Base-by-base conservation (phyloP, 768 basidiomycete genomes). In the Amanita pallidorosea region DNA sequence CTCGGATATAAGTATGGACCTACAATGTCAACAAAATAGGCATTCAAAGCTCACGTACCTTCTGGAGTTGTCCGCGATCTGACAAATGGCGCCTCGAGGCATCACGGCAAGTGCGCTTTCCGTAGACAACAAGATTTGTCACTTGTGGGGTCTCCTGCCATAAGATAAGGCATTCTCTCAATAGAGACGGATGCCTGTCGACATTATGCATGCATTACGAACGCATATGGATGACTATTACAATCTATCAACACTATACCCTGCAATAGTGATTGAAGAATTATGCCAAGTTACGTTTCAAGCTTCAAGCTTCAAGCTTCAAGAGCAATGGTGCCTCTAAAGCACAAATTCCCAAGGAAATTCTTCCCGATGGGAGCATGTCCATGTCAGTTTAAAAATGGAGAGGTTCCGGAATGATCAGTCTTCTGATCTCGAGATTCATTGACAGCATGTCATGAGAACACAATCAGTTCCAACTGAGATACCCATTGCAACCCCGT, bases 361-460 rank as follows among this genome's bases (percentile, higher is more conserved):
- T 8, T 4, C 29, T 44, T 17, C 42, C 42, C 15, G 23, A 15
- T 44, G 25, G 31, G 12, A 17, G 9, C 40, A 20, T 41, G 40
- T 22, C 40, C 40, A 9, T 41, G 40, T 40, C 38, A 22, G 38
- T 22, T 40, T 40, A 13, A 13, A 22, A 27, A 22, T 23, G 9
- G 15, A 9, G 6, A 22, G 41, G 23, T 15, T 27, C 22, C 12
- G n/a, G 27, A 29, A 15, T 27, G 27, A 45, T 45, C 43, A 45
- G 25, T 27, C 8, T 29, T 45, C 27, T 45, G 43, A 45, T 45
- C 29, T 18, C 43, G 43, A 45, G 43, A 45, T 27, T 11, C n/a
- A n/a, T 29, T 45, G 27, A 44, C 23, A 25, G 31, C 45, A n/a
- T 47, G 45, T 36, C 45, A 47, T 31, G 45, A 34, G 45, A 47